A percentile compares a stretch with the other conserved stretches of the same genome.
phyloP scores from a whole-genome alignment of 2,329 filamentous ascomycete species.

The Dothiorella sarmentorum region DNA sequence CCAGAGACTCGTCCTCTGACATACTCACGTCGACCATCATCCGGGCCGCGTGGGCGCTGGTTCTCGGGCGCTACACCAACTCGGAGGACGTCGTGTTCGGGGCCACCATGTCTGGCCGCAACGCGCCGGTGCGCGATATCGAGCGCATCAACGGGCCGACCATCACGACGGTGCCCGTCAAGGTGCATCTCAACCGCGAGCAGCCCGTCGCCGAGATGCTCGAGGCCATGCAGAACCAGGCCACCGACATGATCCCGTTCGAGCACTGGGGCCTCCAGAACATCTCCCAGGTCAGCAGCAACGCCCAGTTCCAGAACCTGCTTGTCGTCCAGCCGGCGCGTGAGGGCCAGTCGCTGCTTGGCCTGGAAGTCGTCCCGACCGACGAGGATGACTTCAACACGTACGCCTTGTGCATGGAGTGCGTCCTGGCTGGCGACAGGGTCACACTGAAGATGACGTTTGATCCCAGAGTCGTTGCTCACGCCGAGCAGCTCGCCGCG shows the following conservation, averaged over 20 bases:
- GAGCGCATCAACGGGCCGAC: conserved; percentile 26
- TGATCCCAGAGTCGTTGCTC: background rate
- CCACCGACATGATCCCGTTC: background rate
- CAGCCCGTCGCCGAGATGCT: conserved; percentile 19
- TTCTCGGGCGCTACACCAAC: conserved; percentile 23
- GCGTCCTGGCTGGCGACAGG: background rate
- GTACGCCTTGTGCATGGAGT: conserved; percentile 21
- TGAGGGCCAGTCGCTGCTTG: conserved; percentile 3
- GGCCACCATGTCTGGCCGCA: conserved; percentile 25
- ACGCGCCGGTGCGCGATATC: conserved; percentile 23
- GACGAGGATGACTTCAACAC: conserved; percentile 3
- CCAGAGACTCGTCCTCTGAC: background rate
- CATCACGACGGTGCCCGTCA: conserved; percentile 30
- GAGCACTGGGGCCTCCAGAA: background rate
- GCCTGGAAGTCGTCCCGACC: conserved; percentile 11
- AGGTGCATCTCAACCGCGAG: background rate
- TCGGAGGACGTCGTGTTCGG: conserved; percentile 29
- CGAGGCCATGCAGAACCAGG: background rate
- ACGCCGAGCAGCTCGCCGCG: background rate
- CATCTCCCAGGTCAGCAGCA: background rate
- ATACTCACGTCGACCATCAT: conserved; percentile 25
- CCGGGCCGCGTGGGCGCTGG: conserved; percentile 27
- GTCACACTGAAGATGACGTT: conserved; percentile 1
- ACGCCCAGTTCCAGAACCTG: conserved; percentile 6
- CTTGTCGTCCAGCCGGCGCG: conserved; percentile 4